Conservation (phyloP, 2,329 filamentous ascomycete species). For the Nannizziopsis barbatae region DNA sequence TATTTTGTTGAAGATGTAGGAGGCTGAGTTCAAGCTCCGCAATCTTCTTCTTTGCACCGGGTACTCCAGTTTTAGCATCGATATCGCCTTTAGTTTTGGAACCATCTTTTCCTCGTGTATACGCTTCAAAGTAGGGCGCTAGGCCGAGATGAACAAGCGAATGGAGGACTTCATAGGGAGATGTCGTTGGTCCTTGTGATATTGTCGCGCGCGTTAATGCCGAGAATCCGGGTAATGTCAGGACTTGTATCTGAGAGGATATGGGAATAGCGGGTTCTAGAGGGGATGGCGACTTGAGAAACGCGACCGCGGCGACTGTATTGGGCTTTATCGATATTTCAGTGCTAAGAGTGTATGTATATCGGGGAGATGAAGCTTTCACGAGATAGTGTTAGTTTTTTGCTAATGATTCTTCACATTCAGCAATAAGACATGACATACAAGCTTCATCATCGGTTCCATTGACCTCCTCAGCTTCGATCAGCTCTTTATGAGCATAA, state of each 20-base stretch:
- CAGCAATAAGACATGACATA: conserved; percentile 21
- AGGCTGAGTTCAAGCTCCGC: conserved; percentile 87
- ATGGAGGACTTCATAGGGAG: conserved; percentile 85
- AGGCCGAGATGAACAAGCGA: conserved; percentile 83
- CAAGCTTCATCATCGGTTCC: conserved; percentile 30
- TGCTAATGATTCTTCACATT: not conserved
- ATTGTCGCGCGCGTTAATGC: conserved; percentile 54
- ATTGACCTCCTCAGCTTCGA: conserved; percentile 41
- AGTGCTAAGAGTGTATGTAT: conserved; percentile 67
- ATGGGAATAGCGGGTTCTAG: conserved; percentile 76
- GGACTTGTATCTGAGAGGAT: conserved; percentile 79
- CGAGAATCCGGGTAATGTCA: conserved; percentile 76
- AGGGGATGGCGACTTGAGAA: conserved; percentile 79
- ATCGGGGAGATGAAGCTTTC: conserved; percentile 33
- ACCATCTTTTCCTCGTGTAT: conserved; percentile 69
- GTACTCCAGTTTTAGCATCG: conserved; percentile 86
- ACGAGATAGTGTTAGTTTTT: not conserved
- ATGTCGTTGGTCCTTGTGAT: conserved; percentile 61
- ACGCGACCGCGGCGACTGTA: conserved; percentile 72
- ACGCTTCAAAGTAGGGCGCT: conserved; percentile 94
- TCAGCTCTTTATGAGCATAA: conserved; percentile 63
- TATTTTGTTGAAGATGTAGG: conserved; percentile 88
- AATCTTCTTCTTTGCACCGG: conserved; percentile 93
- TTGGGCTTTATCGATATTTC: conserved; percentile 65
- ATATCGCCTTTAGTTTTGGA: conserved; percentile 65